Conservation (phyloP, 257 asterid species). For the Solanum megistacrolobum region DNA sequence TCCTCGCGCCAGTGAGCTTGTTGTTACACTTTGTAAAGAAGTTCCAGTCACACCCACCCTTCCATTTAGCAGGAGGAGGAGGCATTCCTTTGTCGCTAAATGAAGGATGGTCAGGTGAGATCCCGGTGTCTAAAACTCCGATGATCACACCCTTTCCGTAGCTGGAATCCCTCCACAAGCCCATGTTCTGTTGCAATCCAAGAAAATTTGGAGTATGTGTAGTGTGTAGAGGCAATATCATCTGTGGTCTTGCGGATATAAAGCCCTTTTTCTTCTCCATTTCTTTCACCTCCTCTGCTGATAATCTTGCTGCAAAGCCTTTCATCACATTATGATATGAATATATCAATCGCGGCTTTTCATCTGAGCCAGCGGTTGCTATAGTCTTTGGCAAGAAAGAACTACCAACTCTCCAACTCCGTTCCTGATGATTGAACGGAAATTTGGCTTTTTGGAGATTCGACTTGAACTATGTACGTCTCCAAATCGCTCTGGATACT, state of each 20-base stretch:
- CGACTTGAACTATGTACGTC: conserved; percentile 35
- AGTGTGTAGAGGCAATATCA: conserved; percentile 17
- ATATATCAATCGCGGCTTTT: not conserved
- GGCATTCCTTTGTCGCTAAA: no score
- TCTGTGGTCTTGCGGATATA: conserved; percentile 19
- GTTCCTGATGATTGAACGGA: not conserved
- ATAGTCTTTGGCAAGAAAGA: conserved; percentile 19
- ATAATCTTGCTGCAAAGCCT: conserved; percentile 42
- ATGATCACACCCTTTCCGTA: conserved; percentile 44
- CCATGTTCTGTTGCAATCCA: conserved; percentile 31
- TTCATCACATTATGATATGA: conserved; percentile 24
- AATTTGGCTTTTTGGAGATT: conserved; percentile 4
- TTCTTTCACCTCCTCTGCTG: conserved; percentile 16
- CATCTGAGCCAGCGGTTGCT: not conserved
- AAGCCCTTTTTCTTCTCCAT: conserved; percentile 21
- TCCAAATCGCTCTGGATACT: not conserved
- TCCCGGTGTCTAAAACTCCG: conserved; percentile 39
- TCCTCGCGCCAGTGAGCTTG: not conserved
- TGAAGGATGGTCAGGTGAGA: conserved; percentile 29
- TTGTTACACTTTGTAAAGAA: no score
- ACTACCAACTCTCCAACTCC: conserved; percentile 18
- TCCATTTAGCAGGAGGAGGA: no score
- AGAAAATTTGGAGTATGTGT: conserved; percentile 38
- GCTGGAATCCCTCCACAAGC: conserved; percentile 37
- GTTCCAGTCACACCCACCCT: no score